These are phyloP conservation scores for Lactuca sativa DNA, from an alignment of 129 eudicot species.

Conservation along the genomic window DNA sequence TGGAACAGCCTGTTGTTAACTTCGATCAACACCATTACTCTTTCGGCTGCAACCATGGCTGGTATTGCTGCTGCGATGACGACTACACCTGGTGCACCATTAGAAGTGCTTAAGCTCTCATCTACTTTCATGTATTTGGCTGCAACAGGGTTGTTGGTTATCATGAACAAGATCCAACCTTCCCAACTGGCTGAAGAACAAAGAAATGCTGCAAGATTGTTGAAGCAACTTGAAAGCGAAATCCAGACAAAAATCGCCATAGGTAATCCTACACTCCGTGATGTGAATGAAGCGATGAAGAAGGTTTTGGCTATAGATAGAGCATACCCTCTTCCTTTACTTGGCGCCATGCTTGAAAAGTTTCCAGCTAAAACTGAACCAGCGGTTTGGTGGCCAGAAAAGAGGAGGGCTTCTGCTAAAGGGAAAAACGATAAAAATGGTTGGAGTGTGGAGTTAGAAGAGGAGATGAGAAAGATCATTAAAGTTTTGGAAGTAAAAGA, in stretches of 20 bases:
- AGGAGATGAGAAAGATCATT: constrained; percentile 56
- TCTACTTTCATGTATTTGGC: constrained; percentile 47
- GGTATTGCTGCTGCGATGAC: constrained; percentile 41
- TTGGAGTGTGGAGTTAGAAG: constrained; percentile 56
- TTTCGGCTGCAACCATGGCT: constrained; percentile 47
- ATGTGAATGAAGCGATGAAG: constrained; percentile 54
- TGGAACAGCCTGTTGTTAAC: constrained; percentile 54
- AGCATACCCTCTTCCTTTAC: constrained; percentile 86
- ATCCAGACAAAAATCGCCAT: constrained; percentile 35
- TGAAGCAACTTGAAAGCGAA: constrained; percentile 42
- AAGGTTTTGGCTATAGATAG: constrained; percentile 64
- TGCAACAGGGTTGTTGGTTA: constrained; percentile 45
- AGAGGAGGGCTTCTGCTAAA: constrained; percentile 11
- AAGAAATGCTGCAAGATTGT: constrained; percentile 48
- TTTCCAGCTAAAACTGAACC: constrained; percentile 58
- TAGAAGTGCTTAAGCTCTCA: constrained; percentile 40
- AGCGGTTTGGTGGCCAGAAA: constrained; percentile 76
- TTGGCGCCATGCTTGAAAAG: constrained; percentile 81
- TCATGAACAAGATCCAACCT: constrained; percentile 68
- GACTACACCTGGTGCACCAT: constrained; percentile 25
- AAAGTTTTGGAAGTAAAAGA: constrained; percentile 47
- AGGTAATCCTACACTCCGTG: constrained; percentile 8
- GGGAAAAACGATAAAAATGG: constrained; percentile 27
- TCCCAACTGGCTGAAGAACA: constrained; percentile 67
- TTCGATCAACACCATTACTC: constrained; percentile 49